Evolutionary conservation across 2,329 filamentous ascomycete genomes (phyloP), one percentile per base, ranked within the genome.

Genomic region (Trichoderma simmonsii): DNA sequence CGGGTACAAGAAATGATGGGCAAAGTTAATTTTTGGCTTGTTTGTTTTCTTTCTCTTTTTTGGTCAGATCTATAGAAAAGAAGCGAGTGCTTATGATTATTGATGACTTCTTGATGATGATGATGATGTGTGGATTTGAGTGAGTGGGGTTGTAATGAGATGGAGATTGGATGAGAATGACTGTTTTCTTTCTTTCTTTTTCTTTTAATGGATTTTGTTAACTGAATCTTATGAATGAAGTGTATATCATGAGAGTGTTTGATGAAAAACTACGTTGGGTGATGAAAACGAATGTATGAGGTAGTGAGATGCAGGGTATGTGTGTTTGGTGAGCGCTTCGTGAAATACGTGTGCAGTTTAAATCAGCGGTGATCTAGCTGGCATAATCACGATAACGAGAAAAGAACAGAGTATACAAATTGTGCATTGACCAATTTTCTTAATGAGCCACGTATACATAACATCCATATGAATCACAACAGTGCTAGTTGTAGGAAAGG

Each of bases 11-110:
- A 67, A 12, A 67, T 59, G 32, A 67, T 67, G 51, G 51, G 8
- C 34, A 36, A 54, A 36, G 62, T 54, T 43, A 9, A 12, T 11
- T 63, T 43, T 24, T 70, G 34, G 15, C 24, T 67, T 57, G 3
- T 57, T 26, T 39, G 18, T 12, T 43, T 43, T 36, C 26, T 14
- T 21, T 21, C 4, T 26, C 12, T 11, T 36, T 39, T 34, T 21
- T 24, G 18, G 43, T 54, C 24, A 67, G 30, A 57, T 36, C 15
- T 43, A 67, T 67, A 67, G 64, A 67, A 54, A 67, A 67, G 32
- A 67, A 57, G 64, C 64, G 51, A 43, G 51, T 67, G 64, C 34
- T 63, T 54, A 28, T 34, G 60, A 11, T 34, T 48, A 21, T 54
- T 36, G 21, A 63, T 48, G 34, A 63, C 12, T 30, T n/a, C 8